Conservation (phyloP, 2,329 filamentous ascomycete genomes). For the Colletotrichum cordylinicola region DNA sequence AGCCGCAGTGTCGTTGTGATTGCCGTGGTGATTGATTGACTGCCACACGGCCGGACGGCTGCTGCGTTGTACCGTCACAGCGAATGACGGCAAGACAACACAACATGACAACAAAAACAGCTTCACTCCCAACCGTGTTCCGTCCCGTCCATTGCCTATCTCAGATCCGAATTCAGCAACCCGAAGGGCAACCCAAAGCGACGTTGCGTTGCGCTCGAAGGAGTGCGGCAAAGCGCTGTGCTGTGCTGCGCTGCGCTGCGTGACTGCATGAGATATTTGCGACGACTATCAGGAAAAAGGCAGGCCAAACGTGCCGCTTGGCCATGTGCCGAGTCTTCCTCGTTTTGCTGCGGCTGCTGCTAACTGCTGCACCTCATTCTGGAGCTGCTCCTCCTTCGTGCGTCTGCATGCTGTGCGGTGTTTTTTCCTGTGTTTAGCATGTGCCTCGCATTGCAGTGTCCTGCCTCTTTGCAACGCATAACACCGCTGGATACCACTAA, state of each 20-base stretch:
- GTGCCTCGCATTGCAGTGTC: background rate
- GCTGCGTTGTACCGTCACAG: conserved; percentile 2
- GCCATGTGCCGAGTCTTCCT: background rate
- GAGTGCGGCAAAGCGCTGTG: background rate
- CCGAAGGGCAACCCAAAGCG: background rate
- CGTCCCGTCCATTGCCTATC: background rate
- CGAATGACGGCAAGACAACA: conserved; percentile 18
- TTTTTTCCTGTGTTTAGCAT: background rate
- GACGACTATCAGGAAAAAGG: background rate
- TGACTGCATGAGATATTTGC: background rate
- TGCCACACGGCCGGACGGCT: background rate
- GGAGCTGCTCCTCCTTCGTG: background rate
- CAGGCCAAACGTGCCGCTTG: background rate
- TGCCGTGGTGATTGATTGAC: conserved; percentile 4
- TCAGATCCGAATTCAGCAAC: background rate
- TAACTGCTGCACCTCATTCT: background rate
- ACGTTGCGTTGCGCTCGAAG: background rate
- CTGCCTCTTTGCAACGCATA: background rate
- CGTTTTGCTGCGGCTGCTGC: background rate
- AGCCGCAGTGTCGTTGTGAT: background rate
- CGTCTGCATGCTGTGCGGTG: background rate
- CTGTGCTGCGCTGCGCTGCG: background rate
- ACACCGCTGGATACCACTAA: background rate
- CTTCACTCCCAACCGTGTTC: background rate
- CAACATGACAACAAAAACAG: conserved; percentile 3